phyloP scores from a whole-genome alignment of 805 yeast species.

The Candida schatavii region DNA sequence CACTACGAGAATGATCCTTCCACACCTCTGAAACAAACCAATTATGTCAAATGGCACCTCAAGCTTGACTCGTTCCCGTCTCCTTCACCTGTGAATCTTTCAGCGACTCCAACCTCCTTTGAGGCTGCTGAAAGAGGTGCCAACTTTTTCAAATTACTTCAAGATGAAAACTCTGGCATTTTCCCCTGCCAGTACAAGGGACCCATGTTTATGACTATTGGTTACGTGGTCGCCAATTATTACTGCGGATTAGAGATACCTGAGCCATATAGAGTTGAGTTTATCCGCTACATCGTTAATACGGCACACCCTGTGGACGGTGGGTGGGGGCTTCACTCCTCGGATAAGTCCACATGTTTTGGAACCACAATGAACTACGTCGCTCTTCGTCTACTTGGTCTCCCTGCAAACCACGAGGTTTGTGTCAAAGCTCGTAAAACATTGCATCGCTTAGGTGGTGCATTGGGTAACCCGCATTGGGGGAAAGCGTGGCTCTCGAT shows the following conservation, averaged over 20 bases:
- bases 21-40: constrained; percentile 45
- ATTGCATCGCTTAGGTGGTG: constrained; percentile 78
- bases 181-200: constrained; percentile 95
- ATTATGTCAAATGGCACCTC: constrained; percentile 55
- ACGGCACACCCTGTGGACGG: constrained; percentile 97
- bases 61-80: constrained; percentile 34
- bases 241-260: constrained; percentile 68
- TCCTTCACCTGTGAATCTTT: constrained; percentile 27
- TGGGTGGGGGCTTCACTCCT: constrained; percentile 98
- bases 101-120: constrained; percentile 35
- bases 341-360: constrained; percentile 91
- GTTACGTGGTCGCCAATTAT: constrained; percentile 74
- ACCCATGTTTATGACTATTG: constrained; percentile 96
- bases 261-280: constrained; percentile 60
- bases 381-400: constrained; percentile 73
- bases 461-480: constrained; percentile 92
- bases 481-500: constrained; percentile 90
- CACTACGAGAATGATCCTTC: constrained; percentile 47
- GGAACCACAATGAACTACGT: constrained; percentile 92
- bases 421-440: constrained; percentile 73
- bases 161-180: constrained; percentile 73
- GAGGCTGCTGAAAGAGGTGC: constrained; percentile 77
- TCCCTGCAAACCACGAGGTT: constrained; percentile 71
- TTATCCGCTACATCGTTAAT: constrained; percentile 84
- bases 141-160: constrained; percentile 62